Conservation (phyloP, 2,329 filamentous ascomycete genomes). For the Ophiostoma quercus region DNA sequence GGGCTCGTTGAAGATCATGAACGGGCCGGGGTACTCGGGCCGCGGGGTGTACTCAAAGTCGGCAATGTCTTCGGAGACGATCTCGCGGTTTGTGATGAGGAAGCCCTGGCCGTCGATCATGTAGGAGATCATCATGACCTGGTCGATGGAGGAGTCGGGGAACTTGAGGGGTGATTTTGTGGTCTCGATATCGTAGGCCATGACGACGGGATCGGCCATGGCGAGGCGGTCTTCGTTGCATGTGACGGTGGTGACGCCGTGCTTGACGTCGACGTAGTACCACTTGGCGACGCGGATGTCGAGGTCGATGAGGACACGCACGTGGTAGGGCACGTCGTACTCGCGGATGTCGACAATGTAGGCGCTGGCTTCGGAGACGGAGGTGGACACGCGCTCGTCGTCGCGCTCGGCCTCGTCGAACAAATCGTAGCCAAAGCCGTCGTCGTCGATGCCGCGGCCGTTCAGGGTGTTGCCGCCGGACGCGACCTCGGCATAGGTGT, state of each 20-base stretch:
- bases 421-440: slow-evolving; percentile 53
- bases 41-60: slow-evolving; percentile 99
- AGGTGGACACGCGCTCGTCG: slow-evolving; percentile 47
- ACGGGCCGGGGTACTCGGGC: slow-evolving; percentile 89
- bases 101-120: slow-evolving; percentile 99
- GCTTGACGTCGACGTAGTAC: slow-evolving; percentile 93
- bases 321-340: slow-evolving; percentile 98
- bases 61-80: slow-evolving; percentile 92
- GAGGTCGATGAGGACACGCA: slow-evolving; percentile 95
- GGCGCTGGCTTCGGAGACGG: slow-evolving; percentile 82
- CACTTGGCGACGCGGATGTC: slow-evolving; percentile 95
- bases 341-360: slow-evolving; percentile 98
- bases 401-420: slow-evolving; percentile 81
- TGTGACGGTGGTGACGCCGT: slow-evolving; percentile 76
- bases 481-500: slow-evolving; percentile 94
- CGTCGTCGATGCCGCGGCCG: slow-evolving; percentile 42
- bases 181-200: slow-evolving; percentile 99
- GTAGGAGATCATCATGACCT: slow-evolving; percentile 99
- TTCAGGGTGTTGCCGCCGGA: slow-evolving; percentile 62
- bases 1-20: slow-evolving; percentile 97
- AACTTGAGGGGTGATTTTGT: slow-evolving; percentile 95
- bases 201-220: slow-evolving; percentile 91
- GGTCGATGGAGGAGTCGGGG: slow-evolving; percentile 87
- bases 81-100: slow-evolving; percentile 94
- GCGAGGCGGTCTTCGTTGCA: slow-evolving; percentile 83